Evolutionary conservation across 345 rosid genomes (phyloP).

Genomic region (Camelina neglecta): DNA sequence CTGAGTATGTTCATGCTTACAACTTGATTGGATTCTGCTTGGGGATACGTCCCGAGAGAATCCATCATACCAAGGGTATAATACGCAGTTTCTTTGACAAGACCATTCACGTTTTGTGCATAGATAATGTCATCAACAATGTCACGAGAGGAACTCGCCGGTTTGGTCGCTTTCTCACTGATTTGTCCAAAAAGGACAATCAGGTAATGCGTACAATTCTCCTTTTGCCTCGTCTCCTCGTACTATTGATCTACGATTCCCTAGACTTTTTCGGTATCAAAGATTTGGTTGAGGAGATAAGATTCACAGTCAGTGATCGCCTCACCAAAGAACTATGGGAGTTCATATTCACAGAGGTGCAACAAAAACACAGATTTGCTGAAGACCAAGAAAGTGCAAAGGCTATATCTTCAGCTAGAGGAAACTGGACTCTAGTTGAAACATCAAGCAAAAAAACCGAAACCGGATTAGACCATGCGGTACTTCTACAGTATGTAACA

Average conservation of each 20-base stretch:
- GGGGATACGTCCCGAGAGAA: conserved; percentile 39
- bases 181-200: not conserved
- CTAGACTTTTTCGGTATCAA: conserved; percentile 32
- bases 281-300: conserved; percentile 45
- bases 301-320: conserved; percentile 46
- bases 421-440: conserved; percentile 53
- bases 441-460: not conserved
- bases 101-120: not conserved
- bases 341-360: conserved; percentile 54
- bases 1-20: conserved; percentile 49
- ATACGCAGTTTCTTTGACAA: conserved; percentile 3
- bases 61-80: conserved; percentile 42
- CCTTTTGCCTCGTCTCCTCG: not conserved
- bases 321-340: conserved; percentile 59
- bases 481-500: conserved; percentile 43
- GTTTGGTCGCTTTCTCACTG: not conserved
- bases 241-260: not conserved
- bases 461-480: not conserved
- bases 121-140: not conserved
- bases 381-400: conserved; percentile 54
- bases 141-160: not conserved
- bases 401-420: conserved; percentile 52
- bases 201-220: not conserved
- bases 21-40: conserved; percentile 61
- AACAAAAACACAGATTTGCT: conserved; percentile 47